Evolutionary conservation across 257 asterid genomes (phyloP).

Genomic region (Solanum pennellii): DNA sequence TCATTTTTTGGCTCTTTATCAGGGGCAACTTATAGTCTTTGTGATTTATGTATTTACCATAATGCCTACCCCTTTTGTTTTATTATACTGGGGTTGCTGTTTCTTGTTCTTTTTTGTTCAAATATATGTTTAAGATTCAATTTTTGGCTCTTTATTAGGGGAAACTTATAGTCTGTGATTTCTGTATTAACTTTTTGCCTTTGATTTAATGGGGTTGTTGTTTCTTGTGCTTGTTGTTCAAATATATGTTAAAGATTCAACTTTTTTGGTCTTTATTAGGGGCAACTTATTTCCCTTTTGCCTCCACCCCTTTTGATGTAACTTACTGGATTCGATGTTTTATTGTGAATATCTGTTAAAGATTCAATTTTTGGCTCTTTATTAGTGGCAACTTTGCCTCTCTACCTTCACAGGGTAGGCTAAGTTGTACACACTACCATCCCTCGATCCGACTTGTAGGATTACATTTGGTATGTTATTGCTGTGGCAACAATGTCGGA

Average conservation of each 20-base stretch:
- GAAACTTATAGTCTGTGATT: background rate
- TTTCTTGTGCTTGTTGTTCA: background rate
- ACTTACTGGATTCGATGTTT: background rate
- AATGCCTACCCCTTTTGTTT: background rate
- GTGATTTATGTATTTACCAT: background rate
- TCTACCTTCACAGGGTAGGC: too few relatives aligned
- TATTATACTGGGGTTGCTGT: background rate
- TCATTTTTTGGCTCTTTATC: background rate
- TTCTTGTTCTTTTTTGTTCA: background rate
- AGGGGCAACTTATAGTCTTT: background rate
- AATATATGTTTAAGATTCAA: background rate
- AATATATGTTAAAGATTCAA: background rate
- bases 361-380: background rate
- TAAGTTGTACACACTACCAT: too few relatives aligned
- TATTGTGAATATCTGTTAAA: background rate
- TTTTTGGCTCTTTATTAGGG: background rate
- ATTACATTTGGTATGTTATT: too few relatives aligned
- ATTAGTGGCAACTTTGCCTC: too few relatives aligned
- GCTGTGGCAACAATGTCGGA: background rate
- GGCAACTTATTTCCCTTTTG: background rate
- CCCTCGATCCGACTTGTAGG: too few relatives aligned
- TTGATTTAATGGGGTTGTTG: background rate
- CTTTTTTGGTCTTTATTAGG: background rate
- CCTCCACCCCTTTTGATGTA: background rate
- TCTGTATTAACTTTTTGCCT: background rate